Percentiles rank a stretch among this genome's conserved stretches.
phyloP scores from a whole-genome alignment of 768 basidiomycete genomes.

The Kwoniella heveanensis region DNA sequence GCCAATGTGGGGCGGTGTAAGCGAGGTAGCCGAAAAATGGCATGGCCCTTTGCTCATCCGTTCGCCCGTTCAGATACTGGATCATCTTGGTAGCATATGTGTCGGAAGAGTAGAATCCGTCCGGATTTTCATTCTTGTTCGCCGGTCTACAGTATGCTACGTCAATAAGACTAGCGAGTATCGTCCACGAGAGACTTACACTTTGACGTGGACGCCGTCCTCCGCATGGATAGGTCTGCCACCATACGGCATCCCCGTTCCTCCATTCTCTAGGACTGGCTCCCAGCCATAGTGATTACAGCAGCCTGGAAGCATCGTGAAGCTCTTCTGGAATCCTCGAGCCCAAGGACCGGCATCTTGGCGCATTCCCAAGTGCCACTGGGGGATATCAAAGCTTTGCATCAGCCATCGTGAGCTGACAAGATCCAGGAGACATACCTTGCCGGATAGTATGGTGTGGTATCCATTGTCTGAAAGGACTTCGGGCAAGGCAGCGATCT shows the following conservation, averaged over 20 bases:
- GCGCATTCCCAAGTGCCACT: constrained; percentile 43
- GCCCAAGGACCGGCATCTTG: constrained; percentile 20
- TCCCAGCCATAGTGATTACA: constrained; percentile 29
- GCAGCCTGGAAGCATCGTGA: constrained; percentile 27
- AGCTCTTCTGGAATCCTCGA: constrained; percentile 32
- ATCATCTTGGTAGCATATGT: constrained; percentile 20
- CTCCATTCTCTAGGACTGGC: constrained; percentile 5
- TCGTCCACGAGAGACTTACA: constrained; percentile 5
- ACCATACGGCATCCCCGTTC: not conserved
- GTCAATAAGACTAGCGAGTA: not conserved
- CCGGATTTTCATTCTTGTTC: constrained; percentile 11
- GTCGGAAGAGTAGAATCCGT: constrained; percentile 19
- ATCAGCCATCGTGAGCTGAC: no score
- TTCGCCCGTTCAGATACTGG: not conserved
- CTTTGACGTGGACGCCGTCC: constrained; percentile 10
- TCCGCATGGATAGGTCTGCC: constrained; percentile 11
- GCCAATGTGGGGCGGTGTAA: constrained; percentile 44
- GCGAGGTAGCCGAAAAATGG: constrained; percentile 46
- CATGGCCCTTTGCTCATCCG: constrained; percentile 6
- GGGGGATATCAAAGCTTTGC: no score
- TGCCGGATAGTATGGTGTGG: constrained; percentile 29
- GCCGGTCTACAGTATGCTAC: not conserved
- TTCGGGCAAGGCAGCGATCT: constrained; percentile 39
- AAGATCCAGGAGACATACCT: no score
- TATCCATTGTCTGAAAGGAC: constrained; percentile 36